Evolutionary conservation across 2,329 filamentous ascomycete genomes (phyloP).

Genomic region (Aureobasidium mangrovei): DNA sequence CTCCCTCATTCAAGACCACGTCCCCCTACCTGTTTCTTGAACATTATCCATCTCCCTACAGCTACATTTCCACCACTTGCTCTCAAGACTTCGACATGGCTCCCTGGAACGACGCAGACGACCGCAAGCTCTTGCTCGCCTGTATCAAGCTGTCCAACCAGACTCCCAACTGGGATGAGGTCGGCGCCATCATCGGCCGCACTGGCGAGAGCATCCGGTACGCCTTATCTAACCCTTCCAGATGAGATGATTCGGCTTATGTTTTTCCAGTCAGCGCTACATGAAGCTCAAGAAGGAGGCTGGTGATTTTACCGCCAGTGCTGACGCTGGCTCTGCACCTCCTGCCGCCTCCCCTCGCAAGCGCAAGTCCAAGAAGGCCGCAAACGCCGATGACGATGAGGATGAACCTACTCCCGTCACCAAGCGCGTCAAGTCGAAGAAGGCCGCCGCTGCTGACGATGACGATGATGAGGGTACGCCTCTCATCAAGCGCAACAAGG

Average conservation of each 20-base stretch:
- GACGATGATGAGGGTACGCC: neutral
- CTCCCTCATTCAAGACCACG: neutral
- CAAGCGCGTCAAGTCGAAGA: neutral
- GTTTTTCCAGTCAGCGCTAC: slow-evolving; percentile 9
- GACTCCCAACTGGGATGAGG: slow-evolving; percentile 2
- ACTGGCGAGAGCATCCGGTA: slow-evolving; percentile 5
- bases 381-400: neutral
- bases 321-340: neutral
- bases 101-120: neutral
- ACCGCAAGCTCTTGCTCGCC: slow-evolving; percentile 6
- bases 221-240: neutral
- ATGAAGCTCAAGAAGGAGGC: slow-evolving; percentile 12
- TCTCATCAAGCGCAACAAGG: neutral
- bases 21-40: neutral
- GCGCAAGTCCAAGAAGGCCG: slow-evolving; percentile 1
- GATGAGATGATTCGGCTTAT: neutral
- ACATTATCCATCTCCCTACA: neutral
- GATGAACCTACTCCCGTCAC: neutral
- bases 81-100: neutral
- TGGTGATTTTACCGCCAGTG: neutral
- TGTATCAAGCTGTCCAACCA: neutral
- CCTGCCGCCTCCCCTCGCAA: neutral
- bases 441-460: neutral
- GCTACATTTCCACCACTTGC: neutral
- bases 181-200: neutral